A percentile compares a stretch with the other conserved stretches of the same genome.
These are phyloP conservation scores for Pyrus communis DNA, from an alignment of 306 rosid genomes.

Conservation along the genomic window DNA sequence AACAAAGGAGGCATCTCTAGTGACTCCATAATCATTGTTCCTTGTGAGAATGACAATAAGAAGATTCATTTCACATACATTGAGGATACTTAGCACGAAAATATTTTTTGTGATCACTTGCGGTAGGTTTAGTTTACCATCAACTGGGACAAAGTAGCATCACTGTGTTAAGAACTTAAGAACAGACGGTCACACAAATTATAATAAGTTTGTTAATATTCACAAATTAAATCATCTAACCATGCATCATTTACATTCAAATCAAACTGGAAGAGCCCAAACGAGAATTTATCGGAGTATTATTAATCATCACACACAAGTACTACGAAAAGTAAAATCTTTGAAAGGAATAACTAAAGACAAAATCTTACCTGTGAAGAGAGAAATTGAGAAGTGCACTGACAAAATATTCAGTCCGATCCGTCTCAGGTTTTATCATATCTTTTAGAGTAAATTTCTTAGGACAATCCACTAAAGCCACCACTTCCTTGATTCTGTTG, in stretches of 20 bases:
- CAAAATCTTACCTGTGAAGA: constrained; percentile 43
- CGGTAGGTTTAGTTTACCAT: background rate
- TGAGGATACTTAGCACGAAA: background rate
- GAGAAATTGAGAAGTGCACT: constrained; percentile 66
- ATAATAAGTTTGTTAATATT: background rate
- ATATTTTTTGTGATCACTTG: background rate
- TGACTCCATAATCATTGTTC: background rate
- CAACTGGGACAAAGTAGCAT: background rate
- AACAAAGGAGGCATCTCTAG: background rate
- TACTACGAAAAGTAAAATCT: background rate
- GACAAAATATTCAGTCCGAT: constrained; percentile 53
- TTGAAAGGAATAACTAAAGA: background rate
- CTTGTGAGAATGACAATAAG: background rate
- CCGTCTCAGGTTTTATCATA: constrained; percentile 48
- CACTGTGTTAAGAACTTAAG: background rate
- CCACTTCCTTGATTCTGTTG: constrained; percentile 44
- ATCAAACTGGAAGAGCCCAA: background rate
- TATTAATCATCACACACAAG: background rate
- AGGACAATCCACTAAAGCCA: constrained; percentile 49
- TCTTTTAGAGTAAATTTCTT: constrained; percentile 53
- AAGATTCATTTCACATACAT: background rate
- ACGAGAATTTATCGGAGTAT: background rate
- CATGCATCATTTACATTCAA: background rate
- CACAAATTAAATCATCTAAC: background rate
- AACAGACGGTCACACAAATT: background rate